These are phyloP conservation scores for Epichloe scottii DNA, from an alignment of 2,329 filamentous ascomycete genomes.

Conservation along the genomic window DNA sequence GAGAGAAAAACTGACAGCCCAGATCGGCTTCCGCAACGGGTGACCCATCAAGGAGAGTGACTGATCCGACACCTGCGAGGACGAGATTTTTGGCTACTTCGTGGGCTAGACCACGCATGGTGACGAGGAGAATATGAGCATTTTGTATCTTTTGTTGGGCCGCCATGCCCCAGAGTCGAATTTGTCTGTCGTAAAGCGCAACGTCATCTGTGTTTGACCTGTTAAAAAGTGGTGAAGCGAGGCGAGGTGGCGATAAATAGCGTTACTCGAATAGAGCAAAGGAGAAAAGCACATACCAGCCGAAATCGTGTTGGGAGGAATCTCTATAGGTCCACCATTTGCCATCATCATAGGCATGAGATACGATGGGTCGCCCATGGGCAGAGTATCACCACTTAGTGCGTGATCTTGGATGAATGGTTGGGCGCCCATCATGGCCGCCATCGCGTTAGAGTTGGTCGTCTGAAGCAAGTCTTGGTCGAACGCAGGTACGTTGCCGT, in stretches of 20 bases:
- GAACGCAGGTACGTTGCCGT: conserved; percentile 4
- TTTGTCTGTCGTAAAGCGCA: conserved; percentile 92
- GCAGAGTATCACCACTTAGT: conserved; percentile 12
- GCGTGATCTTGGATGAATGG: conserved; percentile 15
- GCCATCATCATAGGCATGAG: conserved; percentile 20
- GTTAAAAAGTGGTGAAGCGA: neutral
- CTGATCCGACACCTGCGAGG: conserved; percentile 77
- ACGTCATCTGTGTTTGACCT: conserved; percentile 60
- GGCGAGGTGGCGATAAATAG: neutral
- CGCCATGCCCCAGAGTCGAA: conserved; percentile 91
- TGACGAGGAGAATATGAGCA: conserved; percentile 81
- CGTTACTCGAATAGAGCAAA: neutral
- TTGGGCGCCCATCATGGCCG: conserved; percentile 13
- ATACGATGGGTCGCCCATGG: conserved; percentile 15
- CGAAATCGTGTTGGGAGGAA: conserved; percentile 17
- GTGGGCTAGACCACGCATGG: conserved; percentile 75
- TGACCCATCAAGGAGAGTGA: conserved; percentile 77
- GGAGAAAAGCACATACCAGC: conserved; percentile 17
- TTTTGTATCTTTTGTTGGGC: conserved; percentile 87
- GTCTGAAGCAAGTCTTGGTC: conserved; percentile 4
- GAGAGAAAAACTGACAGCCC: conserved; percentile 73
- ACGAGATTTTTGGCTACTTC: conserved; percentile 97
- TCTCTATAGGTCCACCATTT: conserved; percentile 13
- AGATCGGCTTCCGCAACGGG: conserved; percentile 67
- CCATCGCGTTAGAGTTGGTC: conserved; percentile 8